Conservation (phyloP, 345 rosid genomes). For the Hibiscus syriacus region DNA sequence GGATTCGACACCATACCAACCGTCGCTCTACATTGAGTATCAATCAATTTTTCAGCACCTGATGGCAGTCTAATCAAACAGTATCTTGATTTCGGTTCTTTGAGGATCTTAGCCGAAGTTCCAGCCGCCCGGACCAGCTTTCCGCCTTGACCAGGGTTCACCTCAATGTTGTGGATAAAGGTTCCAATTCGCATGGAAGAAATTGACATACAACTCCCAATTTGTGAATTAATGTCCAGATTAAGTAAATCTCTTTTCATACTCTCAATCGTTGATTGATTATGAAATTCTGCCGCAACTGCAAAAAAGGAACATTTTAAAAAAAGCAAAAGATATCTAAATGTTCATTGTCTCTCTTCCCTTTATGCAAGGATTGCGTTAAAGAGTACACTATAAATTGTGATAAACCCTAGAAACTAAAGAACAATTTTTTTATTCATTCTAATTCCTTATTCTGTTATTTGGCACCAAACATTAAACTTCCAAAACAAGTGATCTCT, state of each 20-base stretch:
- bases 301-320: not conserved
- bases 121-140: slow-evolving; percentile 84
- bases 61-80: slow-evolving; percentile 70
- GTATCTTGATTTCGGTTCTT: slow-evolving; percentile 51
- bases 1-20: slow-evolving; percentile 67
- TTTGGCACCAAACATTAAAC: not conserved
- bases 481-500: not conserved
- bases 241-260: slow-evolving; percentile 57
- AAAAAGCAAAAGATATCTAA: not conserved
- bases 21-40: slow-evolving; percentile 66
- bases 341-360: not conserved
- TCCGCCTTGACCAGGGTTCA: slow-evolving; percentile 80
- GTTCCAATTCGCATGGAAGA: slow-evolving; percentile 84
- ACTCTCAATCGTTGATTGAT: slow-evolving; percentile 35
- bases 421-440: not conserved
- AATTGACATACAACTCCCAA: slow-evolving; percentile 83
- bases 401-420: not conserved
- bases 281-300: not conserved
- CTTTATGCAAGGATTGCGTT: not conserved
- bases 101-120: slow-evolving; percentile 76
- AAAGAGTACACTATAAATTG: no score
- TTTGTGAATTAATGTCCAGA: slow-evolving; percentile 74
- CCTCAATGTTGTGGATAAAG: slow-evolving; percentile 80
- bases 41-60: slow-evolving; percentile 52
- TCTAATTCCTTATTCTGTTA: not conserved